Conservation (phyloP, 2,329 filamentous ascomycete species). For the Trichoderma semiorbis region DNA sequence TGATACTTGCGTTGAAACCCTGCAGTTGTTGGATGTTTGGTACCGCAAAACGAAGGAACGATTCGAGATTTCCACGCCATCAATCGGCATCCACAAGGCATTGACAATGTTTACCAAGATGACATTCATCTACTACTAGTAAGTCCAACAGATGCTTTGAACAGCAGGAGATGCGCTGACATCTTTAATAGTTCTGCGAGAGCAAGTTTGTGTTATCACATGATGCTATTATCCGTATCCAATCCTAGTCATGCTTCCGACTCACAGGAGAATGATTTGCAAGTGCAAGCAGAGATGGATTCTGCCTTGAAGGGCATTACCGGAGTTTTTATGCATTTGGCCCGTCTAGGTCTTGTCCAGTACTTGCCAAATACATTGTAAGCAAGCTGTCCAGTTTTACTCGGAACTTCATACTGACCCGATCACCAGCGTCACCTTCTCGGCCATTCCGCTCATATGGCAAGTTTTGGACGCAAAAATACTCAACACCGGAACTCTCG, state of each 20-base stretch:
- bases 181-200: not conserved
- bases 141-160: not conserved
- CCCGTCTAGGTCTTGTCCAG: not conserved
- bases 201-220: conserved; percentile 10
- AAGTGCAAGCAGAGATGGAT: conserved; percentile 11
- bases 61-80: not conserved
- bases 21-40: conserved; percentile 1
- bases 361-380: conserved; percentile 16
- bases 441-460: conserved; percentile 8
- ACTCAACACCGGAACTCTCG: not conserved
- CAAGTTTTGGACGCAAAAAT: conserved; percentile 12
- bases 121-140: conserved; percentile 15
- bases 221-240: conserved; percentile 7
- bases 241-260: not conserved
- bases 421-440: not conserved
- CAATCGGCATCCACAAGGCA: conserved; percentile 3
- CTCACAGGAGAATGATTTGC: not conserved
- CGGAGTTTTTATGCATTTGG: not conserved
- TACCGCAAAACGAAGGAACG: conserved; percentile 4
- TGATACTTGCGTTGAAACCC: not conserved
- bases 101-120: conserved; percentile 10
- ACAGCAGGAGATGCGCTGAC: not conserved
- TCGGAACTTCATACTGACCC: not conserved
- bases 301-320: conserved; percentile 2
- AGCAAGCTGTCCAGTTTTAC: not conserved